Base-by-base conservation (phyloP, 108 stramenopile genomes). In the Craspedostauros australis region DNA sequence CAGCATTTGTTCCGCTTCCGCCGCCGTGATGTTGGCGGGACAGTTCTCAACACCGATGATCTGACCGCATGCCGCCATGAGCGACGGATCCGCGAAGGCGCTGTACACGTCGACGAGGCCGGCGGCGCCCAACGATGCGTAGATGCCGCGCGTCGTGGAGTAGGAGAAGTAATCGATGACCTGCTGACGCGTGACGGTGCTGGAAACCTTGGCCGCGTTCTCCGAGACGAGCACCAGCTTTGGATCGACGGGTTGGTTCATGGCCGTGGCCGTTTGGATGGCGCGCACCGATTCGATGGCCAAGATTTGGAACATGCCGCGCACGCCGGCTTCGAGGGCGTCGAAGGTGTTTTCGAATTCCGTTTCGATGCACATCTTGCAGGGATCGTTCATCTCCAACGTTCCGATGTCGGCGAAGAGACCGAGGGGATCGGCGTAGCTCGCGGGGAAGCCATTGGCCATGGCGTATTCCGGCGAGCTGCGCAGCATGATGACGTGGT, bases 361-460 rank as follows among this genome's bases (percentile, higher is more conserved):
- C 3, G 26, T 39, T 59, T 75, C 73, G 14, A 75, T 69, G 39
- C 73, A 75, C 21, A 45, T 50, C 20, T 50, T 46, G 49, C 73
- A 75, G 2, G 56, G 62, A 54, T 75, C 50, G 31, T 60, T 75
- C 46, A 62, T 65, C 32, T 68, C 67, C 57, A 75, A 44, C 26
- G 39, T 60, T 14, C 67, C 68, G 41, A 75, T 60, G 44, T 75
- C 73, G 19, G 34, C 36, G 52, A 75, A 64, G 5, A 75, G 57
- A 1, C n/a, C n/a, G 8, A 69, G 38, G n/a, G 73, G 56, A 25
- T 63, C 26, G 0, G 55, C 65, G 6, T 15, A 14, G 1, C 45
- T 16, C 38, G 23, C 29, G n/a, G n/a, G n/a, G n/a, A n/a, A n/a
- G n/a, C n/a, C n/a, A n/a, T n/a, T n/a, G n/a, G n/a, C n/a, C n/a